These are phyloP conservation scores for Colletotrichum karsti DNA, from an alignment of 2,329 filamentous ascomycete species.

Conservation along the genomic window DNA sequence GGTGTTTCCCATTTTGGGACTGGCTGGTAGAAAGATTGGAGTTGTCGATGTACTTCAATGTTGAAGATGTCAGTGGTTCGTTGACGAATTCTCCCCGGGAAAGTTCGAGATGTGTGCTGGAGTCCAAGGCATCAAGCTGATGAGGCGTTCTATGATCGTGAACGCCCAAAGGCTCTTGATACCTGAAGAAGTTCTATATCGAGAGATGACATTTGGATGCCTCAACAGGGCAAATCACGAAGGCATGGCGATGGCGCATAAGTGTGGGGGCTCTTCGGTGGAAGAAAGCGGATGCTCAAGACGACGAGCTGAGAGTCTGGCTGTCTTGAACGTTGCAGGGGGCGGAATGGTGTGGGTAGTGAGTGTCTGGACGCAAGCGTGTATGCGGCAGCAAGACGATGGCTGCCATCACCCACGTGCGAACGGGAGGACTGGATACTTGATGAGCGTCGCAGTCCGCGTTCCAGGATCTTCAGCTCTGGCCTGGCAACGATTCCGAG, in stretches of 20 bases:
- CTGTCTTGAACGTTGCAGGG: neutral
- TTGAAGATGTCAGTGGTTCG: neutral
- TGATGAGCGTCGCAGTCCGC: neutral
- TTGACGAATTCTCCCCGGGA: neutral
- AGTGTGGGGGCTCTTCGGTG: slow-evolving; percentile 2
- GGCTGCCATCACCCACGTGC: slow-evolving; percentile 6
- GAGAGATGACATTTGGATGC: neutral
- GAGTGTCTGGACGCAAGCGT: neutral
- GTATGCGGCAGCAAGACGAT: neutral
- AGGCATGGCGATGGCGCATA: neutral
- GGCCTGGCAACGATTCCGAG: neutral
- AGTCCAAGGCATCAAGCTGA: too few species aligned
- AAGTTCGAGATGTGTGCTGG: too few species aligned
- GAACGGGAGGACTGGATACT: neutral
- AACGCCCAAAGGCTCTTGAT: too few species aligned
- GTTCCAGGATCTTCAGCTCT: neutral
- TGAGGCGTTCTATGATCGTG: too few species aligned
- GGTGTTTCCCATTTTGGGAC: neutral
- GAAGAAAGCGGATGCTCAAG: neutral
- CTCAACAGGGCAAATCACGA: neutral
- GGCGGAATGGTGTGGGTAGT: neutral
- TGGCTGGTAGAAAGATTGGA: neutral
- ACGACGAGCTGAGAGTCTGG: neutral
- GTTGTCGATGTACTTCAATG: neutral
- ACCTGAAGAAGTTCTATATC: too few species aligned